These are phyloP conservation scores for Neonectria punicea DNA, from an alignment of 2,329 filamentous ascomycete genomes.

Conservation along the genomic window DNA sequence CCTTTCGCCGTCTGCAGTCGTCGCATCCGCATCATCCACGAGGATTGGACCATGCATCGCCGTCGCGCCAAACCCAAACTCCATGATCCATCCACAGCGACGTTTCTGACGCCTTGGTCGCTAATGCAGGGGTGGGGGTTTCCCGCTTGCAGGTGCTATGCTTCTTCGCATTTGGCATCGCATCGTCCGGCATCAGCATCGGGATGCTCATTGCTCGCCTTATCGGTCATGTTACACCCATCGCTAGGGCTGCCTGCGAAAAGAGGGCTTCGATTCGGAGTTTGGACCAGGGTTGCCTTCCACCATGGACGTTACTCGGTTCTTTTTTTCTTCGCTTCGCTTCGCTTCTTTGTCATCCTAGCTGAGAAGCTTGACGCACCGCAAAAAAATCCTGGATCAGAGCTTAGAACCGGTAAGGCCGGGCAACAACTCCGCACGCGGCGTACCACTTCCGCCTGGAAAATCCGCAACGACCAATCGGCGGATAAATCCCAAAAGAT, in stretches of 20 bases:
- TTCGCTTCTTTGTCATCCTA: not conserved
- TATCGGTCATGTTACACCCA: constrained; percentile 6
- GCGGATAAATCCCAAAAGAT: constrained; percentile 14
- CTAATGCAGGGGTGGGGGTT: constrained; percentile 17
- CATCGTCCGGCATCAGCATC: not conserved
- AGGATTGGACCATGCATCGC: constrained; percentile 15
- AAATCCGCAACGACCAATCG: constrained; percentile 19
- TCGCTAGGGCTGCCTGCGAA: not conserved
- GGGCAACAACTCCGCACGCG: constrained; percentile 16
- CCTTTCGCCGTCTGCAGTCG: constrained; percentile 24
- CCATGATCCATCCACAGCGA: not conserved
- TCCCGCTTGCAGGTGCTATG: constrained; percentile 3
- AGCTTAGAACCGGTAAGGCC: constrained; percentile 8
- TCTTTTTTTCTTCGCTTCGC: constrained; percentile 9
- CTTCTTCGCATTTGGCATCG: not conserved
- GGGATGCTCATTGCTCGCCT: constrained; percentile 8
- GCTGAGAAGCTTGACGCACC: constrained; percentile 1
- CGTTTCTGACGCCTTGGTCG: constrained; percentile 5
- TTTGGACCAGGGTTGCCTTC: not conserved
- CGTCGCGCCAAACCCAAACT: constrained; percentile 14
- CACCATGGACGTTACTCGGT: constrained; percentile 1
- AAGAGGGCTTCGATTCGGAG: not conserved
- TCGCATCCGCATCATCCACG: constrained; percentile 26
- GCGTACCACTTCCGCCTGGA: constrained; percentile 15
- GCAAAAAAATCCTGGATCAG: not conserved